Conservation (phyloP, 345 rosid species). For the Syzygium jambos region DNA sequence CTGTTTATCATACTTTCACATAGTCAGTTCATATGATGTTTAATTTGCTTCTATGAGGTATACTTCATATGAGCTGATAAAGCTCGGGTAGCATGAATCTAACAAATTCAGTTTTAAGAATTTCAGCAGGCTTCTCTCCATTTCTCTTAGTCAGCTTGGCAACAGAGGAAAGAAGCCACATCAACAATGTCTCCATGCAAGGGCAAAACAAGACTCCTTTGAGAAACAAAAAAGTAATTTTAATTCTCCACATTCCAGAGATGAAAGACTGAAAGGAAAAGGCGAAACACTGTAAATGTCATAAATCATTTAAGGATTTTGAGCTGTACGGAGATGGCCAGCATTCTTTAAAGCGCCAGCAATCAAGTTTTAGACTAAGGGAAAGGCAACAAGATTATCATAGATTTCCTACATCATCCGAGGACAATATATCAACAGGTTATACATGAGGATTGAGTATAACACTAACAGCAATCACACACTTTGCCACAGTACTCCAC, state of each 20-base stretch:
- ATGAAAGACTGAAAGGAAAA: neutral
- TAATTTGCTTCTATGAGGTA: neutral
- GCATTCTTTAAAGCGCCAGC: neutral
- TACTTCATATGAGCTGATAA: neutral
- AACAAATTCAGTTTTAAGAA: neutral
- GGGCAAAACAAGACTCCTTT: neutral
- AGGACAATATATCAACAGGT: neutral
- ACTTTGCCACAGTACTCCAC: neutral
- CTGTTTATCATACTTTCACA: constrained; percentile 22
- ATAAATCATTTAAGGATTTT: neutral
- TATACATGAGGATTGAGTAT: neutral
- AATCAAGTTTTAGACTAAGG: neutral
- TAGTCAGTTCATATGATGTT: neutral
- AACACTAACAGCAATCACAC: neutral
- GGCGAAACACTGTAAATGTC: neutral
- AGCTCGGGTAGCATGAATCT: neutral
- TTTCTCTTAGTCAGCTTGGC: neutral
- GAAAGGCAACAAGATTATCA: neutral
- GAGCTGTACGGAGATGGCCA: neutral
- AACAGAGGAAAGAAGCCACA: neutral
- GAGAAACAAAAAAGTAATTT: neutral
- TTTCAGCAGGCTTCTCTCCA: neutral
- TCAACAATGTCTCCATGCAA: neutral
- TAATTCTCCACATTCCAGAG: neutral
- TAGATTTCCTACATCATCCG: neutral